Base-by-base conservation (phyloP, 805 yeast genomes). In the Pichia ethanolica region DNA sequence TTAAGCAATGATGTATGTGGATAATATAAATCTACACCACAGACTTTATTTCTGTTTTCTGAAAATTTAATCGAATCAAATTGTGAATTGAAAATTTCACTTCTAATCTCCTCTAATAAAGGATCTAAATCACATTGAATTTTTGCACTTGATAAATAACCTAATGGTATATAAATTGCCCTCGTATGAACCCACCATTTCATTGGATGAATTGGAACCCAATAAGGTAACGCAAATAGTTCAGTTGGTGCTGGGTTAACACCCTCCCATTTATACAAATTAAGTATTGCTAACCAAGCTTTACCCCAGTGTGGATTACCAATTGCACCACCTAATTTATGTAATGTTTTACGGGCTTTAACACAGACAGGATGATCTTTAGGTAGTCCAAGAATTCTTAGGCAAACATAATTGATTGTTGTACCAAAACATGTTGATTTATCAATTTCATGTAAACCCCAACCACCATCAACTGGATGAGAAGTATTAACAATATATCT, bases 141-240 rank as follows among this genome's bases (percentile, higher is more conserved):
- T 49, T 69, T 69, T 33, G 75, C 72, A 44, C 86, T 71, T 12
- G 85, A 79, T 8, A 93, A 63, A 63, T 91, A 93, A 14, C 97
- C 91, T 59, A 91, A 70, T 0, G 98, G 90, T 35, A 86, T 65
- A 59, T 90, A 93, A 26, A 93, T 87, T 0, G 93, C 96, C 49
- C 99, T 73, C 0, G 97, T 90, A 61, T 93, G 99, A 26, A 91
- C 97, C 99, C 99, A 93, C 99, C 98, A 93, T 62, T 87, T 78
- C 35, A 90, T 95, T 1, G 99, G 99, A 61, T 93, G 98, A 39
- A 89, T 72, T 0, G 96, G 95, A 2, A 84, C 59, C 44, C 73
- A 62, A 53, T 89, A 86, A 1, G 99, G 99, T 39, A 91, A 66
- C 51, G 84, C 66, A 93, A 96, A 93, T 44, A 89, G 68, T 62